Evolutionary conservation across 441 rosid genomes (phyloP).

Genomic region (Eutrema salsugineum): DNA sequence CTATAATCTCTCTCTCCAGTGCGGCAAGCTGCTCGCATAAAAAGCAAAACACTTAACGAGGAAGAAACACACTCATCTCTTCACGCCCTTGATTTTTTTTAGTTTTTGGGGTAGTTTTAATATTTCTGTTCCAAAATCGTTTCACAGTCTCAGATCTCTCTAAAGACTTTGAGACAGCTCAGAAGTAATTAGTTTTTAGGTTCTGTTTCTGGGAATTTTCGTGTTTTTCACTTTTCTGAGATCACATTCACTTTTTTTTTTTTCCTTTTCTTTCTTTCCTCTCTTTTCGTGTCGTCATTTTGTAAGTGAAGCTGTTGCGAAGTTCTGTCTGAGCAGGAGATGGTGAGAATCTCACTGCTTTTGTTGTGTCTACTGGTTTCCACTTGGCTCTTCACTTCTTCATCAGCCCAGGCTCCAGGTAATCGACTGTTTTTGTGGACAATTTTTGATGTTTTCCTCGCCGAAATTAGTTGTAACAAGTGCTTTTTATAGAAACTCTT

Average conservation of each 20-base stretch:
- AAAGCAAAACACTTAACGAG: constrained; percentile 32
- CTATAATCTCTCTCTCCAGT: constrained; percentile 25
- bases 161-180: not conserved
- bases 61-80: constrained; percentile 25
- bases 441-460: not conserved
- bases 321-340: constrained; percentile 26
- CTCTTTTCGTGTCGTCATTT: constrained; percentile 4
- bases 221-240: not conserved
- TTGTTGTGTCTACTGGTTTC: constrained; percentile 17
- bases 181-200: not conserved
- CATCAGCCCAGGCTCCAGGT: constrained; percentile 70
- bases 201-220: constrained; percentile 15
- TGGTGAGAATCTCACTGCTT: constrained; percentile 43
- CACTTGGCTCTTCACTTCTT: constrained; percentile 39
- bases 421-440: not conserved
- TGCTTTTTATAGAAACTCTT: not conserved
- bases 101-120: not conserved
- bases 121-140: not conserved
- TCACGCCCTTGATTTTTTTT: not conserved
- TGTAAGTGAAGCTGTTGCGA: constrained; percentile 24
- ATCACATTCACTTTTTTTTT: constrained; percentile 8
- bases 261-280: not conserved
- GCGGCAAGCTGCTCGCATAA: not conserved
- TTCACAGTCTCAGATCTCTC: constrained; percentile 2
- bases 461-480: not conserved